These are phyloP conservation scores for Penicillium concentricum DNA, from an alignment of 2,329 filamentous ascomycete species.

Conservation along the genomic window DNA sequence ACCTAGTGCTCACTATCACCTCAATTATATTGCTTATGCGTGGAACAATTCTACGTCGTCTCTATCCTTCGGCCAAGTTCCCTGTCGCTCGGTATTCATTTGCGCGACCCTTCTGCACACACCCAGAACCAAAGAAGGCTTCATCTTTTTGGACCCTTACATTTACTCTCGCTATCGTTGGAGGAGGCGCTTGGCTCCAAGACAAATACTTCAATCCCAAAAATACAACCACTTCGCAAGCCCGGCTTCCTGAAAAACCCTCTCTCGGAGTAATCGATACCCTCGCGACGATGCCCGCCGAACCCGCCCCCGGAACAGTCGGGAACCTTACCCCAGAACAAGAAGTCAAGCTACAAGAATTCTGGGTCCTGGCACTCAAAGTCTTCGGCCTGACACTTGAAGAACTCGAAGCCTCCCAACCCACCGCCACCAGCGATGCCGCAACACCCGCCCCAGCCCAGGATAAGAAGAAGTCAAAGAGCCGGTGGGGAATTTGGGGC, in stretches of 20 bases:
- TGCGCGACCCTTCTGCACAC: conserved; percentile 29
- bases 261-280: conserved; percentile 39
- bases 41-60: conserved; percentile 29
- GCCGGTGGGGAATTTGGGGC: conserved; percentile 66
- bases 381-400: conserved; percentile 63
- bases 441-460: conserved; percentile 25
- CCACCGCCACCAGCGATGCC: conserved; percentile 10
- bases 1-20: conserved; percentile 2
- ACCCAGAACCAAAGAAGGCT: conserved; percentile 32
- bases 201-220: conserved; percentile 29
- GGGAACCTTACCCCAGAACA: conserved; percentile 88
- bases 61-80: conserved; percentile 32
- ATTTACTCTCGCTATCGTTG: conserved; percentile 33
- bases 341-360: conserved; percentile 80
- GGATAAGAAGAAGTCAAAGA: conserved; percentile 68
- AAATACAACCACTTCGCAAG: conserved; percentile 9
- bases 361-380: conserved; percentile 76
- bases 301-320: conserved; percentile 61
- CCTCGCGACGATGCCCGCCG: conserved; percentile 35
- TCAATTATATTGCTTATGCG: conserved; percentile 34
- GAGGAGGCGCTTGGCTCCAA: conserved; percentile 37
- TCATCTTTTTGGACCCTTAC: conserved; percentile 41
- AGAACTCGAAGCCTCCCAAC: conserved; percentile 24
- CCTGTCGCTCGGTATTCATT: conserved; percentile 21
- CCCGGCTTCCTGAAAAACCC: conserved; percentile 17